Evolutionary conservation across 2,329 filamentous ascomycete genomes (phyloP).

Genomic region (Ceratocystis colombiana): DNA sequence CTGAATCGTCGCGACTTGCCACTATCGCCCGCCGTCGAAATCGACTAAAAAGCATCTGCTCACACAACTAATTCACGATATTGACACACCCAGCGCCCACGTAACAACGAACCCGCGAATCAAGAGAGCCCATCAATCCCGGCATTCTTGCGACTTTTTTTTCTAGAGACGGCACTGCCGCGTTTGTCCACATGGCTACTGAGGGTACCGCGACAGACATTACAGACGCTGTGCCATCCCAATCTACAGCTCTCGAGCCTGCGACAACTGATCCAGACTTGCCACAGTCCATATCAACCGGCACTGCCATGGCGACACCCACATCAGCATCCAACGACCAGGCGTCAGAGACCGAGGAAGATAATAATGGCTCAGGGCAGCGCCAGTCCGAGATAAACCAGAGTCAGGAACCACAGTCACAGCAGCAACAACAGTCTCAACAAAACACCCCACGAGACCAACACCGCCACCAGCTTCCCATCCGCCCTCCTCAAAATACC

Average conservation of each 20-base stretch:
- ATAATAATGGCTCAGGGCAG: not conserved
- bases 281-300: not conserved
- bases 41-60: not conserved
- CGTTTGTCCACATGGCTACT: not conserved
- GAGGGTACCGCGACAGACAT: not conserved
- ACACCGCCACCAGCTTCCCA: constrained; percentile 12
- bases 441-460: not conserved
- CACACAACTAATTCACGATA: not conserved
- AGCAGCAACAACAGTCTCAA: constrained; percentile 1
- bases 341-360: not conserved
- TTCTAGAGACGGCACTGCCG: not conserved
- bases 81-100: not conserved
- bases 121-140: not conserved
- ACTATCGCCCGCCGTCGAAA: not conserved
- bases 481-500: constrained; percentile 1
- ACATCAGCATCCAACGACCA: not conserved
- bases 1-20: constrained; percentile 6
- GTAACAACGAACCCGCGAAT: not conserved
- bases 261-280: not conserved
- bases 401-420: not conserved
- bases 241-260: not conserved
- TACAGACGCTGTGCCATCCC: not conserved
- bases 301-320: not conserved
- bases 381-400: constrained; percentile 1
- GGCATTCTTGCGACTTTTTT: not conserved